Evolutionary conservation across 208 protist genomes (phyloP).

Genomic region (Trypanosomatidae sp.): DNA sequence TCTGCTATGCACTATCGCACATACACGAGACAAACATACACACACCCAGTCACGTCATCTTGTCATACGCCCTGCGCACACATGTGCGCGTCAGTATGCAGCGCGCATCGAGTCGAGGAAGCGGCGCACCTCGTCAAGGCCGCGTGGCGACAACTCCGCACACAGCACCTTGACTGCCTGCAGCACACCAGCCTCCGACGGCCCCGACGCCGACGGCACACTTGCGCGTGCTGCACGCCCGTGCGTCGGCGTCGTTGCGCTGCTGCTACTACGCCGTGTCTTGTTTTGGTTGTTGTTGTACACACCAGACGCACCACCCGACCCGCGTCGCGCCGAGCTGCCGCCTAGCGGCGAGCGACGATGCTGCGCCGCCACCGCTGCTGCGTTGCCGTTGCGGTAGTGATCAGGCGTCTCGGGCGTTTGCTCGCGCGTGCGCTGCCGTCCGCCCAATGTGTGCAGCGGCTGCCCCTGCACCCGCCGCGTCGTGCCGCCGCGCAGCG

Average conservation of each 20-base stretch:
- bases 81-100: background rate
- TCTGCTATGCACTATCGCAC: background rate
- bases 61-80: background rate
- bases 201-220: conserved; percentile 12
- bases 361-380: no score
- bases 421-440: background rate
- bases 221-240: background rate
- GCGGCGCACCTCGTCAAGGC: conserved; percentile 46
- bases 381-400: no score
- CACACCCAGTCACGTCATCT: no score
- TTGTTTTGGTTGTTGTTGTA: background rate
- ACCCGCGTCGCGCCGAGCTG: background rate
- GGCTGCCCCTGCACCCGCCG: conserved; percentile 7
- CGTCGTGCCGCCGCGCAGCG: no score
- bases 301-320: background rate
- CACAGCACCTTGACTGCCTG: conserved; percentile 73
- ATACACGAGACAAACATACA: no score
- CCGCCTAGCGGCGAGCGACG: background rate
- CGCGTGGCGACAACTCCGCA: conserved; percentile 40
- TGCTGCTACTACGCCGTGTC: background rate
- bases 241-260: background rate
- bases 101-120: conserved; percentile 54
- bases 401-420: background rate
- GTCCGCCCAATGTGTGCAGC: conserved; percentile 4
- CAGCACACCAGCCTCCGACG: conserved; percentile 60